These are phyloP conservation scores for Jamesozyma spencerorum DNA, from an alignment of 805 yeast species.

Conservation along the genomic window DNA sequence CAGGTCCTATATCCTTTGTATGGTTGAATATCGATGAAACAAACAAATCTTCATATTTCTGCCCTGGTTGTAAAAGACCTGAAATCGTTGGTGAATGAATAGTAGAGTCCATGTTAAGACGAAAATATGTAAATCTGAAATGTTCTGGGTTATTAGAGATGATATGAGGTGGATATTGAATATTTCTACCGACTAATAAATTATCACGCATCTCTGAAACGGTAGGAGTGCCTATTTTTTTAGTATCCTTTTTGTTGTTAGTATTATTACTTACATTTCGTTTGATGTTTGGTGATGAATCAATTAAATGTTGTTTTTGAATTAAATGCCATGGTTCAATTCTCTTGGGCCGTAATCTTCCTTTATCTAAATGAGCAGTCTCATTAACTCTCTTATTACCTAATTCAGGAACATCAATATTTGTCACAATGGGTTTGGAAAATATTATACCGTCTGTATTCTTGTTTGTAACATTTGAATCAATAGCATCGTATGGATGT, in stretches of 20 bases:
- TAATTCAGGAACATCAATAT: slow-evolving; percentile 34
- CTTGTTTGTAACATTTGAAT: background rate
- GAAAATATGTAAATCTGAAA: slow-evolving; percentile 80
- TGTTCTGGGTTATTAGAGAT: slow-evolving; percentile 41
- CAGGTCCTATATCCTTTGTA: background rate
- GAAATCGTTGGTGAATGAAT: slow-evolving; percentile 83
- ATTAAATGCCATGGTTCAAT: slow-evolving; percentile 63
- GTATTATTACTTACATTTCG: slow-evolving; percentile 2
- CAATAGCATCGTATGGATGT: slow-evolving; percentile 5
- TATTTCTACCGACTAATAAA: slow-evolving; percentile 25
- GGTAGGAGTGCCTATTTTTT: slow-evolving; percentile 1
- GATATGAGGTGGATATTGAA: slow-evolving; percentile 38
- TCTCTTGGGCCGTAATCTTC: slow-evolving; percentile 67
- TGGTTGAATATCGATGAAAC: slow-evolving; percentile 34
- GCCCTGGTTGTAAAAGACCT: slow-evolving; percentile 60
- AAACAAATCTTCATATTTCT: slow-evolving; percentile 54
- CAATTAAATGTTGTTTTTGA: slow-evolving; percentile 10
- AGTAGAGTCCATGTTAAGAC: slow-evolving; percentile 84
- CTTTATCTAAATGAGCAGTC: slow-evolving; percentile 42
- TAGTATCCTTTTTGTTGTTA: slow-evolving; percentile 8
- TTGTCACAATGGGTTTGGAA: slow-evolving; percentile 35
- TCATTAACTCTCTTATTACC: slow-evolving; percentile 44
- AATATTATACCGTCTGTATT: slow-evolving; percentile 30
- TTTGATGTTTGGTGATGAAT: slow-evolving; percentile 1
- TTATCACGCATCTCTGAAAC: slow-evolving; percentile 16